These are phyloP conservation scores for Lepiota brunneoincarnata DNA, from an alignment of 768 basidiomycete species.

Conservation along the genomic window DNA sequence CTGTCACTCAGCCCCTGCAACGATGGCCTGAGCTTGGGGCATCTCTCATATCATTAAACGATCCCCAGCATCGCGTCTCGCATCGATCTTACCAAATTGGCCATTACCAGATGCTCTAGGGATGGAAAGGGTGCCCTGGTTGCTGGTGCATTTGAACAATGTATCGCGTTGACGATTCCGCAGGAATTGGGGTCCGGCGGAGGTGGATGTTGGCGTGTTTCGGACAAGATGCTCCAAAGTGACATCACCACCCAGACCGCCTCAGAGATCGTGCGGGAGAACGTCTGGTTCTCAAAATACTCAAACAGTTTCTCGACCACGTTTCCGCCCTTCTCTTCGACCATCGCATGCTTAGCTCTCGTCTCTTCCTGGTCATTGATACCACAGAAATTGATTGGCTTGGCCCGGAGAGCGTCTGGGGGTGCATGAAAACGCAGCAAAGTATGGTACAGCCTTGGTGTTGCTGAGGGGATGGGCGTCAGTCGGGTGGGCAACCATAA, in stretches of 20 bases:
- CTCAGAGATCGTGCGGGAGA: constrained; percentile 56
- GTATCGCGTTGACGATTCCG: constrained; percentile 57
- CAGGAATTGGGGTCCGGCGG: constrained; percentile 65
- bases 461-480: constrained; percentile 45
- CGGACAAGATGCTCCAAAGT: constrained; percentile 40
- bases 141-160: constrained; percentile 56
- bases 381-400: constrained; percentile 58
- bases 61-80: constrained; percentile 34
- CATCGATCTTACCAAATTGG: constrained; percentile 48
- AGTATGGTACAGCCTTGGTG: constrained; percentile 49
- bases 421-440: constrained; percentile 48
- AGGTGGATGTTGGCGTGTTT: constrained; percentile 59
- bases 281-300: constrained; percentile 60
- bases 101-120: constrained; percentile 57
- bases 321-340: constrained; percentile 51
- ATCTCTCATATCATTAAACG: constrained; percentile 52
- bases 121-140: constrained; percentile 61
- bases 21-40: constrained; percentile 66
- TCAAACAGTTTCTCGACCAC: constrained; percentile 43
- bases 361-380: constrained; percentile 54
- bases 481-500: constrained; percentile 51
- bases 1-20: constrained; percentile 43
- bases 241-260: constrained; percentile 51
- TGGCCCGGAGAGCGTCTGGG: constrained; percentile 46
- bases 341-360: constrained; percentile 55